Evolutionary conservation across 116 monocot species (phyloP), one percentile per base, ranked within the genome.

Genomic region (Dioscorea cayenensis): DNA sequence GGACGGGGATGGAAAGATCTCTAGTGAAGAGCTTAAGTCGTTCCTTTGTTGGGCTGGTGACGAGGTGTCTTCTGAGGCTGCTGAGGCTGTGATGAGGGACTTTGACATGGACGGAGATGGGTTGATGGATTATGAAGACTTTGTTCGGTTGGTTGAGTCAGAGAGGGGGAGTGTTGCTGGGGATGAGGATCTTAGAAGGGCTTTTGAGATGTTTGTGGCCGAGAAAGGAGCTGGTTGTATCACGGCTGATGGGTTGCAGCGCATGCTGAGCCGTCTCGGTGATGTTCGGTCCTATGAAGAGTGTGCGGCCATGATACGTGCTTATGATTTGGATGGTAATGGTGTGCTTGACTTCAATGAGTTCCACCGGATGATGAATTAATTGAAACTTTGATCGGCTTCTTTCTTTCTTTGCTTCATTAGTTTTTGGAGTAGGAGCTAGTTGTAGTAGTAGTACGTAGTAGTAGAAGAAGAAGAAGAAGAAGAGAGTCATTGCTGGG

Each of bases 1-100:
- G 0, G 67, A 89, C 59, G 78, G 77, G 7, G 84, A 90, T 36
- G 83, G 90, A 7, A 78, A 71, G 72, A 84, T 90, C 71, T 86
- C 90, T 2, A 11, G 55, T 62, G 60, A 73, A 8, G 90, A 90
- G 75, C 71, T 90, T 1, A 58, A 50, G 25, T 55, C 71, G 22
- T 75, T 83, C 76, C 72, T 83, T 71, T 14, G 29, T 2, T 80
- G 66, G 69, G 65, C 79, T 0, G 79, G 83, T 0, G 73, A 75
- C 14, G 70, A 72, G 29, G 68, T 75, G 32, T 14, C 74, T 14
- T 9, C 72, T 3, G 72, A 51, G 65, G 79, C 70, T 1, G 86
- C 68, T 8, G 76, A 75, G 67, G 19, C 22, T 1, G 74, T 49
- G 4, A 61, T 84, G 28, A 28, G 43, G 4, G 70, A 76, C 19